These are phyloP conservation scores for Amaranthus tricolor DNA, from an alignment of 179 eudicot species.

Conservation along the genomic window DNA sequence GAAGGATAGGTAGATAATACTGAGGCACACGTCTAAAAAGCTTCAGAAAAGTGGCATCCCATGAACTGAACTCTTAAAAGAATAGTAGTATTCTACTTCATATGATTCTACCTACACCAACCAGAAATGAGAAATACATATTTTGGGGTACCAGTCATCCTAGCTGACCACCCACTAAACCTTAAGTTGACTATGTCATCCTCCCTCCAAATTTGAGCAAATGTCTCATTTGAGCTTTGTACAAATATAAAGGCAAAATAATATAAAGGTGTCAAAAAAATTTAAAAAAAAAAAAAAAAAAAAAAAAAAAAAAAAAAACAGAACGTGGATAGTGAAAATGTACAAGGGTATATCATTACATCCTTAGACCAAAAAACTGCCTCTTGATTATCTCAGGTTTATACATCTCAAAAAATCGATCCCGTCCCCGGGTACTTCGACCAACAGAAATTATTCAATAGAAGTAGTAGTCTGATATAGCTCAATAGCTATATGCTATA, in stretches of 20 bases:
- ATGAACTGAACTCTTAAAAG: conserved; percentile 23
- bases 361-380: not conserved
- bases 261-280: too few relatives aligned
- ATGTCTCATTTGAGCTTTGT: too few relatives aligned
- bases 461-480: conserved; percentile 12
- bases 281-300: not conserved
- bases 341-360: not conserved
- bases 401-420: conserved; percentile 14
- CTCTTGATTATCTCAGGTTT: conserved; percentile 5
- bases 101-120: conserved; percentile 16
- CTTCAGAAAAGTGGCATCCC: conserved; percentile 30
- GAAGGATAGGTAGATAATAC: conserved; percentile 12
- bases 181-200: conserved; percentile 11
- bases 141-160: conserved; percentile 3
- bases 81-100: conserved; percentile 7
- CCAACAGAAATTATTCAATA: conserved; percentile 18
- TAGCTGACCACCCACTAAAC: conserved; percentile 6
- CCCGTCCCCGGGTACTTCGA: conserved; percentile 3
- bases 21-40: conserved; percentile 30
- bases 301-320: not conserved
- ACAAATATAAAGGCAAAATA: too few relatives aligned
- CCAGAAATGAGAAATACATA: not conserved
- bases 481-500: conserved; percentile 11
- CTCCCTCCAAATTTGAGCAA: too few relatives aligned
- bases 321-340: not conserved